Percentiles rank a stretch among this genome's conserved stretches.
Conservation (phyloP, 2,329 filamentous ascomycete genomes). For the Colletotrichum viniferum region DNA sequence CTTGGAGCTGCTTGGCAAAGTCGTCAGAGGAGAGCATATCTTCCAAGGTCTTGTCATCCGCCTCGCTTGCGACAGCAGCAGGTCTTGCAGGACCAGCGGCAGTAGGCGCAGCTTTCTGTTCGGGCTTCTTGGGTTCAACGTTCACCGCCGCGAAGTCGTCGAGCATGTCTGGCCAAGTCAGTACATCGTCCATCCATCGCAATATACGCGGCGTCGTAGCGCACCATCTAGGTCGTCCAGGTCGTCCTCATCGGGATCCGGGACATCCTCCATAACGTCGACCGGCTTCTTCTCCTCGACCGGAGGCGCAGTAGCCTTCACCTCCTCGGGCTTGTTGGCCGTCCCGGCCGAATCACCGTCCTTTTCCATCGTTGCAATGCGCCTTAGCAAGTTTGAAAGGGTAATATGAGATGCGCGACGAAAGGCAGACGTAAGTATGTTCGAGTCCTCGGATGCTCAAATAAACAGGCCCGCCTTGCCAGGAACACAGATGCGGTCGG, state of each 20-base stretch:
- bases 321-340: constrained; percentile 12
- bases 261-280: constrained; percentile 58
- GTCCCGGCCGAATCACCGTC: constrained; percentile 8
- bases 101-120: background rate
- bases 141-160: constrained; percentile 83
- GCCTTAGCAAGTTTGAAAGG: background rate
- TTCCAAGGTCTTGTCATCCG: constrained; percentile 32
- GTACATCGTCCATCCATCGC: background rate
- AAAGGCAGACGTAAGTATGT: background rate
- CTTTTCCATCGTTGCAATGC: background rate
- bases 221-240: constrained; percentile 89
- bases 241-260: constrained; percentile 92
- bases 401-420: background rate
- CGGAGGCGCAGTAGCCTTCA: constrained; percentile 20
- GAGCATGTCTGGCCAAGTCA: constrained; percentile 73
- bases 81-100: constrained; percentile 28
- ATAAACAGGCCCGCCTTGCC: background rate
- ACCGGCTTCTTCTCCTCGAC: constrained; percentile 27
- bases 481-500: background rate
- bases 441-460: background rate
- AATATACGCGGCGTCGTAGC: constrained; percentile 7
- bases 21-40: constrained; percentile 70
- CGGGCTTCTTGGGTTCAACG: constrained; percentile 50
- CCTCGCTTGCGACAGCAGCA: constrained; percentile 22
- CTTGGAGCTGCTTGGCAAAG: constrained; percentile 85